Evolutionary conservation across 148 eudicot genomes (phyloP), one percentile per base, ranked within the genome.

Genomic region (Diospyros lotus): DNA sequence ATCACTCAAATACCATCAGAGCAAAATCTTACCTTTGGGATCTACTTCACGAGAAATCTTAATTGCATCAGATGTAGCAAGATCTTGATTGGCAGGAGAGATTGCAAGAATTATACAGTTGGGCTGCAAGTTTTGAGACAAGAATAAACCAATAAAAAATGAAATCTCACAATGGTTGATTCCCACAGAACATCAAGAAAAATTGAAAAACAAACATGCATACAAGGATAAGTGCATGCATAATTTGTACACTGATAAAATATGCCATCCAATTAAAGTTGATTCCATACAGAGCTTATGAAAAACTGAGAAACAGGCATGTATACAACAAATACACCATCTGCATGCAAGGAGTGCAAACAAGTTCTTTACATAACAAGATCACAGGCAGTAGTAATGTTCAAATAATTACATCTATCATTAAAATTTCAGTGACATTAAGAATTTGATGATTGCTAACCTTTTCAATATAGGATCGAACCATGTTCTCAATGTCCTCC

Each of bases 21-120:
- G 51, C 55, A 44, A 41, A 54, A 8, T 50, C n/a, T 55, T 71
- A 87, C 93, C 93, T 81, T 86, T 84, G 55, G 91, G 93, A 77
- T 89, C 93, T 70, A 89, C 91, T 75, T 89, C 93, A 72, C 91
- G 86, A 65, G 93, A 82, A 62, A 89, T 89, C 73, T 87, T 89
- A 62, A 89, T 89, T 14, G 93, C 93, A 81, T 89, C 93, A 17
- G 93, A 89, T 15, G 93, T 89, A 51, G 93, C 93, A 66, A 89
- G 89, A 86, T 89, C 93, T 78, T 89, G 93, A 79, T 89, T 89
- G 44, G 93, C 93, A 13, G 93, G 93, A 77, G 93, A 89, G 66
- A 89, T 82, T 74, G 93, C 93, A 76, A 89, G 73, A 77, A 89
- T 89, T 50, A 89, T 81, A 75, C 89, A 87, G 75, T 89, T 89